Conservation (phyloP, 139 green algal species). For the Gonium pectorale region DNA sequence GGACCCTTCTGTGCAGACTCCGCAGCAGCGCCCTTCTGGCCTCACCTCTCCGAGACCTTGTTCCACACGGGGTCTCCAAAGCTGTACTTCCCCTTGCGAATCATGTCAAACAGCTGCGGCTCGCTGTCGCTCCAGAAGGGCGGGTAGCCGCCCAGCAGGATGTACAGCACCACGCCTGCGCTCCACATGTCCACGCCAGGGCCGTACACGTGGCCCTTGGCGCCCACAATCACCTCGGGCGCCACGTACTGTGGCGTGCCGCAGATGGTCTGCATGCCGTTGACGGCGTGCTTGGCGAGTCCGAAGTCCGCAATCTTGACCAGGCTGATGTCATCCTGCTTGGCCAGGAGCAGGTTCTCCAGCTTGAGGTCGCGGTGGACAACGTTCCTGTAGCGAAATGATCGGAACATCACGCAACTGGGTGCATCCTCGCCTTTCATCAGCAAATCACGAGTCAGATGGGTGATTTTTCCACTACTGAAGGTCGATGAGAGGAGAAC, state of each 20-base stretch:
- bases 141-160: conserved; percentile 92
- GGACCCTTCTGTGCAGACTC: too few relatives aligned
- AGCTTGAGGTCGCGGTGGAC: conserved; percentile 94
- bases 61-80: conserved; percentile 91
- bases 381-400: conserved; percentile 70
- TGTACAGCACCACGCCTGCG: conserved; percentile 83
- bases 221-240: conserved; percentile 89
- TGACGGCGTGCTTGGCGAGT: conserved; percentile 78
- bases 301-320: conserved; percentile 91
- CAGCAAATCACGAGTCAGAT: too few relatives aligned
- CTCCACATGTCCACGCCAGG: conserved; percentile 83
- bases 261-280: conserved; percentile 85
- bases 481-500: too few relatives aligned
- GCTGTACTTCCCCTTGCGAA: conserved; percentile 78
- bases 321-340: conserved; percentile 73
- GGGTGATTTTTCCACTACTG: too few relatives aligned
- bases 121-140: conserved; percentile 94
- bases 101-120: conserved; percentile 90
- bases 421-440: too few relatives aligned
- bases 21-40: too few relatives aligned
- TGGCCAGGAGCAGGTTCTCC: conserved; percentile 92
- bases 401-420: too few relatives aligned
- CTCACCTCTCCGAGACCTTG: conserved; percentile 72
- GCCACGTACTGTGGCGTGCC: conserved; percentile 95
- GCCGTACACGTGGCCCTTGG: conserved; percentile 50